These are phyloP conservation scores for Mycosphaerelloides madeirae DNA, from an alignment of 2,329 filamentous ascomycete genomes.

Conservation along the genomic window DNA sequence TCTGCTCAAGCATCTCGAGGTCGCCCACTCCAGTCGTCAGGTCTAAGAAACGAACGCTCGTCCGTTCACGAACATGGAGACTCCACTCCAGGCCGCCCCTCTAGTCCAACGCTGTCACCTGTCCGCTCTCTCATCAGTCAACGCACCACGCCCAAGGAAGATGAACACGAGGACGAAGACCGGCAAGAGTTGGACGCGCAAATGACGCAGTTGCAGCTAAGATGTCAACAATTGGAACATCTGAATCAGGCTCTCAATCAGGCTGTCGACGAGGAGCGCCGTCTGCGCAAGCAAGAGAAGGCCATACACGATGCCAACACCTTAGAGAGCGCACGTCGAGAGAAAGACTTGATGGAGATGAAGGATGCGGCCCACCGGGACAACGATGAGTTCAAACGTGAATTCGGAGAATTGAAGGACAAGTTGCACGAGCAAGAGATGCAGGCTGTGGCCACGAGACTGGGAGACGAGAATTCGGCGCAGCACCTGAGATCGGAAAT, in stretches of 20 bases:
- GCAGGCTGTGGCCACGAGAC: conserved; percentile 7
- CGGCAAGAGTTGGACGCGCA: conserved; percentile 20
- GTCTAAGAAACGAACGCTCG: conserved; percentile 1
- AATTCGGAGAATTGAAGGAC: conserved; percentile 21
- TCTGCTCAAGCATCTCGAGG: conserved; percentile 10
- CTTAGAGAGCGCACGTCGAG: conserved; percentile 18
- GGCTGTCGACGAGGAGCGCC: conserved; percentile 24
- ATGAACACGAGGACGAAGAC: conserved; percentile 11
- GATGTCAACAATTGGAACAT: conserved; percentile 26
- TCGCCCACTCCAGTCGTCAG: neutral
- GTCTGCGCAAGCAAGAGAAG: conserved; percentile 19
- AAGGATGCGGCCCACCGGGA: conserved; percentile 22
- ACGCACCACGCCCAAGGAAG: conserved; percentile 9
- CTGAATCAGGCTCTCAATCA: conserved; percentile 23
- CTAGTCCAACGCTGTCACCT: conserved; percentile 29
- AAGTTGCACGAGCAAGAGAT: conserved; percentile 17
- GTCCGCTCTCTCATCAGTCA: conserved; percentile 22
- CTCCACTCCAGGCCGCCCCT: conserved; percentile 23
- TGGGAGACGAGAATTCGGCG: conserved; percentile 9
- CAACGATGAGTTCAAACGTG: conserved; percentile 20
- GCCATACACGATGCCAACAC: conserved; percentile 15
- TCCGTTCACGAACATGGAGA: conserved; percentile 11
- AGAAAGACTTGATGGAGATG: conserved; percentile 22
- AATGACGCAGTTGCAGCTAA: conserved; percentile 21
- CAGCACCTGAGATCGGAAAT: conserved; percentile 17